Base-by-base conservation (phyloP, 768 basidiomycete genomes). In the Serendipita indica region DNA sequence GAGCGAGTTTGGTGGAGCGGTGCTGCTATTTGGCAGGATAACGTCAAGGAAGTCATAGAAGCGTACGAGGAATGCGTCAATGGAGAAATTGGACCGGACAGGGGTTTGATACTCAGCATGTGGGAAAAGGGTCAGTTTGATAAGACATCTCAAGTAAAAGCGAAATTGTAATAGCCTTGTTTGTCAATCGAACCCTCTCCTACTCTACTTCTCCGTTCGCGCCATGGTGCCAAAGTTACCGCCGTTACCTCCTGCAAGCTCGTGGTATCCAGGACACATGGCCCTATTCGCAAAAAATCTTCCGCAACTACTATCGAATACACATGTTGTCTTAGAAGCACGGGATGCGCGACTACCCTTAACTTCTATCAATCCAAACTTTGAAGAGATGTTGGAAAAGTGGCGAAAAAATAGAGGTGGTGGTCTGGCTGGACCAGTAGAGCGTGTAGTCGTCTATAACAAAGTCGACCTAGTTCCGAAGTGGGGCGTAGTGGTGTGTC, bases 211-310 rank as follows among this genome's bases (percentile, higher is more conserved):
- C 37, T 39, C 13, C 37, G 37, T 13, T 39, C 13, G 13, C 37
- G 18, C 18, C 37, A 62, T 28, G 57, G 60, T 3, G 43, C 52
- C 12, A 32, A 58, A 0, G 69, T 12, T 70, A 64, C 75, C 77
- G 59, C 70, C 71, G 58, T 77, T 91, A 22, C 81, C 86, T 41
- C 71, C 73, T 45, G 83, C 89, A 30, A 84, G 85, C 57, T 92
- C 91, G 76, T 96, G 91, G 91, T 94, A 84, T 72, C 89, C 89
- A 25, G 92, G 92, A 33, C 92, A 97, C 71, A 97, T 96, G 92
- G 84, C 81, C 71, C 80, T 82, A 65, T 94, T 94, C 68, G 78
- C 83, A 39, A 77, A 82, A 61, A 79, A 79, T 68, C 74, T 96
- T 39, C 88, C 90, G 18, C 72, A 77, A 18, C 73, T 91, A 60